These are phyloP conservation scores for Cercospora citrullina DNA, from an alignment of 2,329 filamentous ascomycete genomes.

Conservation along the genomic window DNA sequence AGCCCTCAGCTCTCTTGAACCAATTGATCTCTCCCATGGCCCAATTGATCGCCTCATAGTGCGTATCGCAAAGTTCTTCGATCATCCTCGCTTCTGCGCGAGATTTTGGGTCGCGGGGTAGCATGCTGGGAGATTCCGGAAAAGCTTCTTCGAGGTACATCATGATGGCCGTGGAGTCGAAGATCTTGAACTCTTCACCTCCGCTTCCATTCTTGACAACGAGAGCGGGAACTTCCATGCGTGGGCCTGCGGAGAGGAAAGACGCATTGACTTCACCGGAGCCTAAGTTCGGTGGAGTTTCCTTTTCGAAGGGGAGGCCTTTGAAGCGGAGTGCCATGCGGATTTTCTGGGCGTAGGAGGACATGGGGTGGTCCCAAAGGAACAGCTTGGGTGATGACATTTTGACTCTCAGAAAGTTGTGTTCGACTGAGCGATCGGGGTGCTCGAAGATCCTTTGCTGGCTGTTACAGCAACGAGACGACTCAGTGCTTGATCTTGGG, in stretches of 20 bases:
- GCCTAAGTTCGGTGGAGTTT: slow-evolving; percentile 40
- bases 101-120: slow-evolving; percentile 19
- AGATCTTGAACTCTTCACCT: slow-evolving; percentile 33
- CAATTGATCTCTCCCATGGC: slow-evolving; percentile 30
- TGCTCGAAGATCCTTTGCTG: neutral
- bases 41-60: slow-evolving; percentile 39
- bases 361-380: slow-evolving; percentile 35
- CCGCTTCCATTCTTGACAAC: slow-evolving; percentile 16
- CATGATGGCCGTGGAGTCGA: slow-evolving; percentile 39
- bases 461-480: neutral
- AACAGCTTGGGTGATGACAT: slow-evolving; percentile 26
- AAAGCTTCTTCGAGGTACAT: slow-evolving; percentile 37
- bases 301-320: slow-evolving; percentile 39
- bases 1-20: slow-evolving; percentile 30
- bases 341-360: slow-evolving; percentile 44
- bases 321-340: slow-evolving; percentile 42
- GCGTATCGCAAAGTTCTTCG: slow-evolving; percentile 36
- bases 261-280: slow-evolving; percentile 34
- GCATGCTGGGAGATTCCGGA: slow-evolving; percentile 25
- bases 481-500: neutral
- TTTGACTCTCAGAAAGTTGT: neutral
- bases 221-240: slow-evolving; percentile 41
- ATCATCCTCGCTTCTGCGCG: slow-evolving; percentile 35
- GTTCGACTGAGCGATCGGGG: neutral
- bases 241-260: slow-evolving; percentile 35